A percentile compares a stretch with the other conserved stretches of the same genome.
phyloP scores from a whole-genome alignment of 2,329 filamentous ascomycete species.

The Diaporthe batatas region DNA sequence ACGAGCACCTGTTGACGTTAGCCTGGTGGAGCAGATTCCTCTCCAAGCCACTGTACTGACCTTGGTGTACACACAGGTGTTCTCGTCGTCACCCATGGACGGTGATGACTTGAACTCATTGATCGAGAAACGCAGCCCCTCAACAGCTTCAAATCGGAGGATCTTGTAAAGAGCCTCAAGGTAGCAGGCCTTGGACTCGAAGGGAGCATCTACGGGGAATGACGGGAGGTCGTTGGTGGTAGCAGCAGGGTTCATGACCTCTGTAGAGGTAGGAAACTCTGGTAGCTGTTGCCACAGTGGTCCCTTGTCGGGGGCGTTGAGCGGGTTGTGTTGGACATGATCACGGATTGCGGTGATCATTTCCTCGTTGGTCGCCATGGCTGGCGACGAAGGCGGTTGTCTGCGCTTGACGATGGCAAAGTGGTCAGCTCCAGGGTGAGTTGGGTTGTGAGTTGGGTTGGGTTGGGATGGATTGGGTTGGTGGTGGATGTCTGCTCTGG shows the following conservation, averaged over 20 bases:
- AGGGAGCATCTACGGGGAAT: conserved; percentile 70
- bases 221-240: conserved; percentile 53
- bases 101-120: conserved; percentile 66
- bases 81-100: conserved; percentile 67
- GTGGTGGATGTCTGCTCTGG: too few relatives aligned
- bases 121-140: conserved; percentile 77
- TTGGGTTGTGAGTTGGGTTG: too few relatives aligned
- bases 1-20: conserved; percentile 69
- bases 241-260: conserved; percentile 60
- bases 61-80: conserved; percentile 77
- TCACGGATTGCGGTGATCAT: conserved; percentile 27
- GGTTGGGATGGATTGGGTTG: too few relatives aligned
- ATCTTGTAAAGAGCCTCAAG: conserved; percentile 81
- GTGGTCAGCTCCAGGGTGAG: background rate
- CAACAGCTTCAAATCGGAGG: conserved; percentile 79
- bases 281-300: conserved; percentile 52
- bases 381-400: background rate
- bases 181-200: conserved; percentile 73
- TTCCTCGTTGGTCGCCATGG: conserved; percentile 20
- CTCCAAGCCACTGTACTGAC: conserved; percentile 56
- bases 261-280: conserved; percentile 67
- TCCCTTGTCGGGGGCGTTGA: background rate
- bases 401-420: background rate
- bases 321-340: conserved; percentile 25
- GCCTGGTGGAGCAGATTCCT: background rate